Conservation (phyloP, 192 early-diverging fungal species). For the Chytriomyces hyalinus region DNA sequence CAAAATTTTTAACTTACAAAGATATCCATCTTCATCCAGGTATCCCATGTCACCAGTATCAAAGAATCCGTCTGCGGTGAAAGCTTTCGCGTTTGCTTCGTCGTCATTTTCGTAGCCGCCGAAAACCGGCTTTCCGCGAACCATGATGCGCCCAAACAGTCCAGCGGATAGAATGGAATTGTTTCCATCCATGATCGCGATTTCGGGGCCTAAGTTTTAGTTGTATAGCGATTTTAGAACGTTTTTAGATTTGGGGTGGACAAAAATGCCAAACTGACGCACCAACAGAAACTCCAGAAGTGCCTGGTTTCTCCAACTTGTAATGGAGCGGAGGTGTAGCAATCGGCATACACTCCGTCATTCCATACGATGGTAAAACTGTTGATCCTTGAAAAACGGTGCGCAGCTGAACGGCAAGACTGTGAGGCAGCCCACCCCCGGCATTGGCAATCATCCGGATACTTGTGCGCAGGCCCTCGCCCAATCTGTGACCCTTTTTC, state of each 20-base stretch:
- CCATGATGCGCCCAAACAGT: conserved; percentile 47
- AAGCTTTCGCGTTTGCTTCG: conserved; percentile 29
- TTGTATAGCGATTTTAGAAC: neutral
- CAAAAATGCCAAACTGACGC: neutral
- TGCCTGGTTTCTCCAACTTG: conserved; percentile 46
- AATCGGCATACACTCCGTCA: conserved; percentile 63
- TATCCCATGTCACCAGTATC: conserved; percentile 86
- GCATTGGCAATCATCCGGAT: conserved; percentile 55
- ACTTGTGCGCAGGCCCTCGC: neutral
- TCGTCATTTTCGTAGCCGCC: conserved; percentile 51
- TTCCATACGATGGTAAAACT: conserved; percentile 55
- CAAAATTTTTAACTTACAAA: conserved; percentile 34
- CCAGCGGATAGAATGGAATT: conserved; percentile 17
- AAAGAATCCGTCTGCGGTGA: conserved; percentile 69
- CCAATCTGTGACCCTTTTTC: conserved; percentile 7
- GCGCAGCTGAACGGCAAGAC: conserved; percentile 41
- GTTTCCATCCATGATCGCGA: neutral
- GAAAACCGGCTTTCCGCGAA: conserved; percentile 49
- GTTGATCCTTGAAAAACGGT: conserved; percentile 31
- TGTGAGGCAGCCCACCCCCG: conserved; percentile 47
- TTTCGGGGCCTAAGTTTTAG: conserved; percentile 1
- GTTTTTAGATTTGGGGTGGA: neutral
- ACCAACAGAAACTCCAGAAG: conserved; percentile 40
- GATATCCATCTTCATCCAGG: conserved; percentile 76
- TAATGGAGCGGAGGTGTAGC: conserved; percentile 50